Conservation (phyloP, 192 early-diverging fungal genomes). For the Rhizophagus prolifer region DNA sequence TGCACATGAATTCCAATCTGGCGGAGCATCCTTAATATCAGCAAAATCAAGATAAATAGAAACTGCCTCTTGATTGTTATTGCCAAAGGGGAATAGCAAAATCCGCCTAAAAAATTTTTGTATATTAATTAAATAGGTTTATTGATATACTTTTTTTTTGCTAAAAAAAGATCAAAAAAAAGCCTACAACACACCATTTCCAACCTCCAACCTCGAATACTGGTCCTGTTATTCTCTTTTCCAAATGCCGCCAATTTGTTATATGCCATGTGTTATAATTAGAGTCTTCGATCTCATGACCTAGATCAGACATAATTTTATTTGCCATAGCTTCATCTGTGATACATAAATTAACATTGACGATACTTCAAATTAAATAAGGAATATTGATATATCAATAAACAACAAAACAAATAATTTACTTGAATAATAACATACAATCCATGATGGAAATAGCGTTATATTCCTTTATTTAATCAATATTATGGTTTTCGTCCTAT, state of each 20-base stretch:
- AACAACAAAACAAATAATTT: too few species aligned
- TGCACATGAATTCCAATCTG: conserved; percentile 80
- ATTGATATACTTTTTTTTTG: too few species aligned
- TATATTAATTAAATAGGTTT: too few species aligned
- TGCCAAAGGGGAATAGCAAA: conserved; percentile 88
- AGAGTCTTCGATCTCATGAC: conserved; percentile 41
- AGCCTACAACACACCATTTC: conserved; percentile 40
- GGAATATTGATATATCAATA: too few species aligned
- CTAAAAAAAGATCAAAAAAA: too few species aligned
- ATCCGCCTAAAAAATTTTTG: conserved; percentile 63
- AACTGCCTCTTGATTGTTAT: conserved; percentile 63
- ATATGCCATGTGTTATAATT: conserved; percentile 42
- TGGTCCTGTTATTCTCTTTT: conserved; percentile 47
- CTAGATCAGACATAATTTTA: conserved; percentile 38
- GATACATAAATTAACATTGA: not conserved
- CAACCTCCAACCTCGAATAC: conserved; percentile 48
- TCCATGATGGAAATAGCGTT: too few species aligned
- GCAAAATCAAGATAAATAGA: conserved; percentile 90
- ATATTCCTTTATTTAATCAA: too few species aligned
- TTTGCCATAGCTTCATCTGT: conserved; percentile 43
- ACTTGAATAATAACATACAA: too few species aligned
- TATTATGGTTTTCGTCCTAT: too few species aligned
- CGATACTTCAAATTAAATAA: too few species aligned
- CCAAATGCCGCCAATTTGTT: conserved; percentile 39
- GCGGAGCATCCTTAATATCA: conserved; percentile 56